Conservation (phyloP, 2,329 filamentous ascomycete genomes). For the Fusarium mangiferae region DNA sequence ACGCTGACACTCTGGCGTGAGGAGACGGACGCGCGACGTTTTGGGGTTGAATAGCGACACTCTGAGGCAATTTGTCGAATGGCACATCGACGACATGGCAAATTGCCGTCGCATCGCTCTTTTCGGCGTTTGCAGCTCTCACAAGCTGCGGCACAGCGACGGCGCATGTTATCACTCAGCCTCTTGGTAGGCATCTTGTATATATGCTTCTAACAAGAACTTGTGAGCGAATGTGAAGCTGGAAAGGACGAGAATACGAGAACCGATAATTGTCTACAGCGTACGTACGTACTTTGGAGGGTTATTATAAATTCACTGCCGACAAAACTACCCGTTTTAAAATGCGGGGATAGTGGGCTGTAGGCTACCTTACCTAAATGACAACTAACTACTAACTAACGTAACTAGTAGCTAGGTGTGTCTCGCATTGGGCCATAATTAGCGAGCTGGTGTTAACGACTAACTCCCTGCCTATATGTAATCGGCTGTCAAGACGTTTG, state of each 20-base stretch:
- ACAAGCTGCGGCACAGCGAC: neutral
- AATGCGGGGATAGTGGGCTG: neutral
- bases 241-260: neutral
- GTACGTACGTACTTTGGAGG: too few relatives aligned
- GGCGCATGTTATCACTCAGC: neutral
- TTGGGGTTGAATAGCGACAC: neutral
- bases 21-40: neutral
- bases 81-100: neutral
- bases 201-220: fast-evolving
- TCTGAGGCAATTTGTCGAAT: neutral
- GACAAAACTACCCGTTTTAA: neutral
- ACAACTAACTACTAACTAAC: too few relatives aligned
- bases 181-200: neutral
- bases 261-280: neutral
- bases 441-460: too few relatives aligned
- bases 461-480: neutral
- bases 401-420: too few relatives aligned
- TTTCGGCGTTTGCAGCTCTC: neutral
- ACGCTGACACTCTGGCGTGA: neutral
- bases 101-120: neutral
- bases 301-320: neutral
- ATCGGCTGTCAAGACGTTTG: neutral
- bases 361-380: too few relatives aligned
- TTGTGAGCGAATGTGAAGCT: too few relatives aligned
- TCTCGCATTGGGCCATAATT: too few relatives aligned